A percentile compares a stretch with the other conserved stretches of the same genome.
Evolutionary conservation across 306 rosid genomes (phyloP).

Genomic region (Quercus glauca): DNA sequence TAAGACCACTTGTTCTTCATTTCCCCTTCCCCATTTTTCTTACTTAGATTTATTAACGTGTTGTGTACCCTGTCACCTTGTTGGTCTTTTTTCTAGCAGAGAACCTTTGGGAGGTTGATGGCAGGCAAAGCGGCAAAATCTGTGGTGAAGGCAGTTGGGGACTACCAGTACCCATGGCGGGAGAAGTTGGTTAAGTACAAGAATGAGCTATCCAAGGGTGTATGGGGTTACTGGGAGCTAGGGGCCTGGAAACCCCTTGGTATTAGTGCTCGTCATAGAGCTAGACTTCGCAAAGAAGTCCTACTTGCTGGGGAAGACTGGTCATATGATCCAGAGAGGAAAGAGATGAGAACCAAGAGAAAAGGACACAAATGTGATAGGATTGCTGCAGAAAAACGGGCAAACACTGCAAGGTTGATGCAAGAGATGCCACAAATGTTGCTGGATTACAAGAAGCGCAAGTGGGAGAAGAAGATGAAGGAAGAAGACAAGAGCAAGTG

Average conservation of each 20-base stretch:
- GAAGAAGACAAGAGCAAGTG: slow-evolving; percentile 75
- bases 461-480: slow-evolving; percentile 95
- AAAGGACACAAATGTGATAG: slow-evolving; percentile 86
- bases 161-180: slow-evolving; percentile 73
- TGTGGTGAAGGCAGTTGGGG: slow-evolving; percentile 51
- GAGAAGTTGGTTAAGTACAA: slow-evolving; percentile 62
- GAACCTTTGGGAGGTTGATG: slow-evolving; percentile 29
- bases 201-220: slow-evolving; percentile 75
- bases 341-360: slow-evolving; percentile 81
- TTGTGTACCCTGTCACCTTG: neutral
- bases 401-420: slow-evolving; percentile 75
- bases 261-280: slow-evolving; percentile 68
- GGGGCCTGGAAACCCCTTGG: slow-evolving; percentile 88
- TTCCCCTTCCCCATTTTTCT: neutral
- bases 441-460: slow-evolving; percentile 72
- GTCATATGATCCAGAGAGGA: slow-evolving; percentile 75
- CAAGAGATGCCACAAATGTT: slow-evolving; percentile 85
- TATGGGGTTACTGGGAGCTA: slow-evolving; percentile 88
- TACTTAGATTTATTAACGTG: neutral
- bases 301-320: slow-evolving; percentile 79
- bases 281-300: slow-evolving; percentile 70
- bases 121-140: slow-evolving; percentile 66
- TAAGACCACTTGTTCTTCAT: neutral
- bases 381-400: slow-evolving; percentile 75
- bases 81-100: slow-evolving; percentile 14